Percentiles rank a stretch among this genome's conserved stretches.
These are phyloP conservation scores for Ananas comosus DNA, from an alignment of 176 grass and related monocot species.

Conservation along the genomic window DNA sequence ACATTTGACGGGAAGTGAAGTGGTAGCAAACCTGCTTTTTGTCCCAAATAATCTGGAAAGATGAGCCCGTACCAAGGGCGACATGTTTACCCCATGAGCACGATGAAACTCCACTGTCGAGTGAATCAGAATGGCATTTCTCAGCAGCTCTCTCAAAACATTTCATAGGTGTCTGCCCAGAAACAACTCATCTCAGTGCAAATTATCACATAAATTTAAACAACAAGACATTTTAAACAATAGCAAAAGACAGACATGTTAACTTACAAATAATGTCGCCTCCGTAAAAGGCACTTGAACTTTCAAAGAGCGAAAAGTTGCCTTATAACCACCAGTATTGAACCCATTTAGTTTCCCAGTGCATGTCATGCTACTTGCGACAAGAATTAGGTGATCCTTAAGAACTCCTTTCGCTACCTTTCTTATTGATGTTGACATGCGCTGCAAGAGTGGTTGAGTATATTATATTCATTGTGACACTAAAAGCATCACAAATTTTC, in stretches of 20 bases:
- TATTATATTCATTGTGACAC: neutral
- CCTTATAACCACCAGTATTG: slow-evolving; percentile 67
- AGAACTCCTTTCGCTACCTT: slow-evolving; percentile 72
- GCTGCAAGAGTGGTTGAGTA: slow-evolving; percentile 39
- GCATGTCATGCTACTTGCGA: slow-evolving; percentile 86
- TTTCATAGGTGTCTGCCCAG: slow-evolving; percentile 91
- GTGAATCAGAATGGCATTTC: slow-evolving; percentile 79
- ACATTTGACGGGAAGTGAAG: slow-evolving; percentile 6
- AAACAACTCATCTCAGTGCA: slow-evolving; percentile 11
- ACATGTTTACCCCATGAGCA: slow-evolving; percentile 89
- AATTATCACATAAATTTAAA: slow-evolving; percentile 6
- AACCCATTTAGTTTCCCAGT: slow-evolving; percentile 84
- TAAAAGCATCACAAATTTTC: neutral
- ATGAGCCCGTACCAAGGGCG: slow-evolving; percentile 70
- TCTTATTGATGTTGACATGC: slow-evolving; percentile 53
- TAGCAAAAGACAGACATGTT: slow-evolving; percentile 6
- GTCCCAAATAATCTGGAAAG: slow-evolving; percentile 93
- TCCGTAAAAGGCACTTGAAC: slow-evolving; percentile 96
- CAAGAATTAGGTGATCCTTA: slow-evolving; percentile 81
- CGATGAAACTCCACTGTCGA: slow-evolving; percentile 76
- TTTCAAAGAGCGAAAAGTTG: slow-evolving; percentile 82
- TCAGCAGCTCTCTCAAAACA: slow-evolving; percentile 92
- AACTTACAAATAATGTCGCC: slow-evolving; percentile 89
- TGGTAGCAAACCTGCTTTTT: slow-evolving; percentile 60
- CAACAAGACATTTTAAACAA: slow-evolving; percentile 24